Conservation (phyloP, 495 filamentous ascomycete genomes). For the Penicillium fimorum region DNA sequence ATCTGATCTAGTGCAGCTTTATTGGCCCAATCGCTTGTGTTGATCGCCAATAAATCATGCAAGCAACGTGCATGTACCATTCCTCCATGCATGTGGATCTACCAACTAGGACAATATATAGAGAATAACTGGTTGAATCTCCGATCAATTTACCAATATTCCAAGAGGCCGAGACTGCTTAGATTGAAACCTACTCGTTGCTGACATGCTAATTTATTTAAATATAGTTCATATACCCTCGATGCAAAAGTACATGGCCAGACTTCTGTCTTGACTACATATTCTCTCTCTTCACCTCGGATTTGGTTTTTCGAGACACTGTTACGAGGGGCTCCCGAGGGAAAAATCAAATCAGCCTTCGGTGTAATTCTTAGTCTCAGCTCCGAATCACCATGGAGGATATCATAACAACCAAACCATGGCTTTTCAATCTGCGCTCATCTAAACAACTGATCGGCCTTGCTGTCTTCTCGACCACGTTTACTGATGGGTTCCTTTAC, state of each 20-base stretch:
- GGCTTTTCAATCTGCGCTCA: conserved; percentile 7
- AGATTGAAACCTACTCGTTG: too few species aligned
- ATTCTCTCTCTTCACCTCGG: neutral
- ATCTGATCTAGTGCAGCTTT: neutral
- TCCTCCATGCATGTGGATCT: neutral
- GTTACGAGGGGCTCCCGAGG: neutral
- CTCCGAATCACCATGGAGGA: neutral
- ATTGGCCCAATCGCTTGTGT: neutral
- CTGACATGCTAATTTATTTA: neutral
- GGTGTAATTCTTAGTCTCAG: neutral
- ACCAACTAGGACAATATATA: neutral
- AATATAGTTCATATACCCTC: neutral
- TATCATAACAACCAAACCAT: neutral
- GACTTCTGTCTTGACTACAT: neutral
- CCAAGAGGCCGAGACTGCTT: neutral
- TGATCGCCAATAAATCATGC: conserved; percentile 1
- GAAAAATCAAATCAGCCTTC: neutral
- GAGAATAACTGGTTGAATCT: neutral
- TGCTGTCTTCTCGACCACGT: conserved; percentile 3
- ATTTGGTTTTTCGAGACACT: neutral
- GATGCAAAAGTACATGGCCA: neutral
- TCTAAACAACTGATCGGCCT: conserved; percentile 7
- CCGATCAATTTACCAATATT: neutral
- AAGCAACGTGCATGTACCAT: neutral
- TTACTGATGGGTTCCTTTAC: conserved; percentile 12